phyloP scores from a whole-genome alignment of 768 basidiomycete species.

The Lactifluus hygrophoroides region DNA sequence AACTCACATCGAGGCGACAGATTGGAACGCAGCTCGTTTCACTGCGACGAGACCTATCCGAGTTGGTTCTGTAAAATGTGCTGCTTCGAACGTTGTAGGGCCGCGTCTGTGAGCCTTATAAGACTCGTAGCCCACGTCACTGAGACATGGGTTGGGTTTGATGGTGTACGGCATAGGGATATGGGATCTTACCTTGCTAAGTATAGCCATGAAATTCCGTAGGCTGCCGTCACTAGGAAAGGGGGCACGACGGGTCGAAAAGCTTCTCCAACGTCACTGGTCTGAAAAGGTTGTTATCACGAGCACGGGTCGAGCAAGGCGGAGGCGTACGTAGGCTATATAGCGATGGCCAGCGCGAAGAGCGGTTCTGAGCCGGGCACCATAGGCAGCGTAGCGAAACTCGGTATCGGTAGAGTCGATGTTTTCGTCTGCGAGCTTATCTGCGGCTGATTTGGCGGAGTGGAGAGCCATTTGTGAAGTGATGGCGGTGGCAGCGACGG shows the following conservation, averaged over 20 bases:
- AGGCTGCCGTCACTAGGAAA: conserved; percentile 62
- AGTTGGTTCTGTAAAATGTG: conserved; percentile 60
- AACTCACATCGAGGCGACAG: conserved; percentile 70
- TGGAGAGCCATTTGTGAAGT: conserved; percentile 19
- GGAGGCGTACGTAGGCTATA: conserved; percentile 59
- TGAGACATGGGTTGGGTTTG: conserved; percentile 18
- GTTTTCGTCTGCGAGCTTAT: conserved; percentile 52
- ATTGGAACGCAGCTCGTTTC: conserved; percentile 73
- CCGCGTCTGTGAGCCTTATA: conserved; percentile 68
- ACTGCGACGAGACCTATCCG: conserved; percentile 62
- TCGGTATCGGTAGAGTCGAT: conserved; percentile 61
- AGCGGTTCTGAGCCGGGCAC: conserved; percentile 68
- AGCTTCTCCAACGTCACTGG: conserved; percentile 76
- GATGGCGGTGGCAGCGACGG: too few species aligned
- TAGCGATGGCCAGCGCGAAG: conserved; percentile 63
- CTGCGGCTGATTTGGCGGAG: conserved; percentile 40
- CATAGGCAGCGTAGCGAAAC: conserved; percentile 67
- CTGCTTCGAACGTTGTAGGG: conserved; percentile 58
- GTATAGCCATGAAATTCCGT: conserved; percentile 78
- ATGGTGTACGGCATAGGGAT: not conserved
- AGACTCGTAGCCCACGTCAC: conserved; percentile 72
- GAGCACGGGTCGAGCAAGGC: not conserved
- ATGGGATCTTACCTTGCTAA: conserved; percentile 44
- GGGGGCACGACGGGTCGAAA: conserved; percentile 74
- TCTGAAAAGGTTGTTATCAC: conserved; percentile 35